These are phyloP conservation scores for Volvox africanus DNA, from an alignment of 139 green algal species.

Conservation along the genomic window DNA sequence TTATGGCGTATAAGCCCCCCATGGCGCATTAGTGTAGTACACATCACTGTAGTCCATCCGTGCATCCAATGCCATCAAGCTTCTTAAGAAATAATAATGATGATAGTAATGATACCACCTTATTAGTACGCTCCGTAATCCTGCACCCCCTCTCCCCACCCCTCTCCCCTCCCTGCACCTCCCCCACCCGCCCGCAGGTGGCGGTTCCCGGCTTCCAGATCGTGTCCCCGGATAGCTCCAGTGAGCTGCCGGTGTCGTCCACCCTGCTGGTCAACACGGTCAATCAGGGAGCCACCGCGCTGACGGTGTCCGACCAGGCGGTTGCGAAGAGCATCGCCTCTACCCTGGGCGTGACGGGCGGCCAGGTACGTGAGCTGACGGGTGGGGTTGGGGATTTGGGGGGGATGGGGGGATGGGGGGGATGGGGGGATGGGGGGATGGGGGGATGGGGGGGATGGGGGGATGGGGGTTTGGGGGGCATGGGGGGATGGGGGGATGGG, in stretches of 20 bases:
- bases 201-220: background rate
- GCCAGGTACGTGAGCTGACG: background rate
- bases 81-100: no score
- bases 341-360: background rate
- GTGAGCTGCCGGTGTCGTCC: background rate
- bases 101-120: no score
- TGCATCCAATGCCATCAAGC: no score
- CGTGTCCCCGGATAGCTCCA: background rate
- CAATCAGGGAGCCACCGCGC: background rate
- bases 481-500: background rate
- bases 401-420: no score
- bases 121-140: no score
- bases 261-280: background rate
- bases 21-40: no score
- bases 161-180: background rate
- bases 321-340: background rate
- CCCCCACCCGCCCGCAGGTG: background rate
- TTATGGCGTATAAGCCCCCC: no score
- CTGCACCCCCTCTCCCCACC: no score
- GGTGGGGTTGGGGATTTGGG: no score
- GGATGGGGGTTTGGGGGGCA: no score
- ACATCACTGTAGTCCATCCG: no score
- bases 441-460: no score
- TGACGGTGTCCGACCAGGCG: conserved; percentile 26
- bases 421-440: background rate